Conservation (phyloP, 2,329 filamentous ascomycete species). For the Ambrosiella cleistominuta region DNA sequence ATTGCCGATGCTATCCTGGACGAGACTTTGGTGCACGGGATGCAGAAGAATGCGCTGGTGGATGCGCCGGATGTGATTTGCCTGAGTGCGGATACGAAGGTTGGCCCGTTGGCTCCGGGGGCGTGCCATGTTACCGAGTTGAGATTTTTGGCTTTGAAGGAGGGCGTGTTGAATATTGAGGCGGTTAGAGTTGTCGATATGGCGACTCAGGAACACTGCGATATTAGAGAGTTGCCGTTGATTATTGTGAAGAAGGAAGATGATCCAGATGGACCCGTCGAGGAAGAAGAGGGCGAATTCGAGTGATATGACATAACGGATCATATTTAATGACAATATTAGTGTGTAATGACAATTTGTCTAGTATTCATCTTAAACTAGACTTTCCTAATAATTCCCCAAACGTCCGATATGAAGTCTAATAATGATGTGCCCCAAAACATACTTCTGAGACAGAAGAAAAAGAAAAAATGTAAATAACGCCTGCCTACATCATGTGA, state of each 20-base stretch:
- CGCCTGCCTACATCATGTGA: constrained; percentile 10
- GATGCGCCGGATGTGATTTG: constrained; percentile 55
- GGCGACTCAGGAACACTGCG: constrained; percentile 56
- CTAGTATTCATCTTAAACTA: not conserved
- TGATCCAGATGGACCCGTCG: not conserved
- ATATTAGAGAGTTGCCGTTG: constrained; percentile 56
- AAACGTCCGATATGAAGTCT: not conserved
- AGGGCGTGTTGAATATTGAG: constrained; percentile 53
- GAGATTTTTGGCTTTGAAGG: constrained; percentile 49
- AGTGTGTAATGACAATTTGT: not conserved
- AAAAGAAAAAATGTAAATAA: not conserved
- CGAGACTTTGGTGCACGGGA: constrained; percentile 52
- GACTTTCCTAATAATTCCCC: not conserved
- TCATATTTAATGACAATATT: constrained; percentile 2
- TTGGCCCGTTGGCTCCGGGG: constrained; percentile 54
- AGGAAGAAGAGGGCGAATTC: not conserved
- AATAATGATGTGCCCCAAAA: not conserved
- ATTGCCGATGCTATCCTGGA: constrained; percentile 52
- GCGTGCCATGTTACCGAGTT: constrained; percentile 60
- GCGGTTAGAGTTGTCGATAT: constrained; percentile 58
- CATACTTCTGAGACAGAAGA: not conserved
- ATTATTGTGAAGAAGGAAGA: constrained; percentile 34
- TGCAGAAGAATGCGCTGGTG: constrained; percentile 47
- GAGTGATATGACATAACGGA: not conserved
- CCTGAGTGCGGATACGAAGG: constrained; percentile 53